Evolutionary conservation across 345 rosid species (phyloP).

Genomic region (Zanthoxylum bungeanum): DNA sequence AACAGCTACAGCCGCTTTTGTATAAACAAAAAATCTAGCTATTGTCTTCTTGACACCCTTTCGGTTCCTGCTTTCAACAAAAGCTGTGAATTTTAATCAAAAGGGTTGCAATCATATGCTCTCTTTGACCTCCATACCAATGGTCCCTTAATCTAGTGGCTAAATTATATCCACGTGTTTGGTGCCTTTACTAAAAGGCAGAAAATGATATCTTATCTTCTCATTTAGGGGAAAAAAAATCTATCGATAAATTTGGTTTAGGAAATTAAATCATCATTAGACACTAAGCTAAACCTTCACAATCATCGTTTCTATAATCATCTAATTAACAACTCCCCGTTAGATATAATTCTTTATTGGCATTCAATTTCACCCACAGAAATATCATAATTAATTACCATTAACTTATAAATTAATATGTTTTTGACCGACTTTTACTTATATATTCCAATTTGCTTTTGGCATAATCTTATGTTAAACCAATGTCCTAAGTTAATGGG

Average conservation of each 20-base stretch:
- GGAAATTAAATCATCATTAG: constrained; percentile 8
- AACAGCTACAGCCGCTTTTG: neutral
- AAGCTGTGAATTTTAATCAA: neutral
- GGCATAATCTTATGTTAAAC: neutral
- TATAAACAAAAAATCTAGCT: neutral
- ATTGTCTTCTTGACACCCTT: neutral
- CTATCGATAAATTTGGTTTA: constrained; percentile 1
- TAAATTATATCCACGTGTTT: constrained; percentile 12
- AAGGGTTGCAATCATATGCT: neutral
- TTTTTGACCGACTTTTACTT: constrained; percentile 21
- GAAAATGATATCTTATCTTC: neutral
- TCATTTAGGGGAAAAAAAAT: neutral
- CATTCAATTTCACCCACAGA: constrained; percentile 22
- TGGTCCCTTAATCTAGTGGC: constrained; percentile 16
- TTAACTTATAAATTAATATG: neutral
- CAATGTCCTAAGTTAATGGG: neutral
- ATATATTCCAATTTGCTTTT: neutral
- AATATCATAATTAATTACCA: constrained; percentile 17
- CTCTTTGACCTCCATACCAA: neutral
- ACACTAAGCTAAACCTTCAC: constrained; percentile 8
- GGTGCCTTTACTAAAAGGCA: neutral
- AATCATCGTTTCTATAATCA: neutral
- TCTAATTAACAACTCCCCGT: constrained; percentile 11
- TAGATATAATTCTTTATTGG: constrained; percentile 17
- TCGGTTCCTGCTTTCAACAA: neutral